These are phyloP conservation scores for Tubosaeta brunneosetosa DNA, from an alignment of 768 basidiomycete species.

Conservation along the genomic window DNA sequence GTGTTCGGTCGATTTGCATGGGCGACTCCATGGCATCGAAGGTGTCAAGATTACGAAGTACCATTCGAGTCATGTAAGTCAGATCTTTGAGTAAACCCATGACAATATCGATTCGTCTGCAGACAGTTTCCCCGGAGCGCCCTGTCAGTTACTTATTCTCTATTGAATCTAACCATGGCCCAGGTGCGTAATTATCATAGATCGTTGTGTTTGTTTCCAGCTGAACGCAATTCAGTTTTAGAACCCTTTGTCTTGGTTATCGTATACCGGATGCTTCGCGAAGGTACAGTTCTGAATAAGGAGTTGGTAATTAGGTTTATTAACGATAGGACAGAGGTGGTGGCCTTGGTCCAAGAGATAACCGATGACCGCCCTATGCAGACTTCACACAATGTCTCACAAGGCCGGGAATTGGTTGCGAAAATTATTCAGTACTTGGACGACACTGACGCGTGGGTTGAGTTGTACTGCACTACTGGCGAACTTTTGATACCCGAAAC, in stretches of 20 bases:
- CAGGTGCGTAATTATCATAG: conserved; percentile 40
- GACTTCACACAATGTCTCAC: conserved; percentile 27
- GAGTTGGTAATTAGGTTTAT: conserved; percentile 2
- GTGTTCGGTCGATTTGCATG: conserved; percentile 50
- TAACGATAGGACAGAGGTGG: conserved; percentile 51
- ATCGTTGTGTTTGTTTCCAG: conserved; percentile 2
- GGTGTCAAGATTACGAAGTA: conserved; percentile 52
- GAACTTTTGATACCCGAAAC: conserved; percentile 55
- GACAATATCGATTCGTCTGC: conserved; percentile 1
- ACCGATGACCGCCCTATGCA: conserved; percentile 42
- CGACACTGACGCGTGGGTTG: conserved; percentile 61
- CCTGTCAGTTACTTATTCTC: conserved; percentile 79
- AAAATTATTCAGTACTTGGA: conserved; percentile 57
- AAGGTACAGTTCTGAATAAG: conserved; percentile 48
- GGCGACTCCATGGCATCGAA: conserved; percentile 39
- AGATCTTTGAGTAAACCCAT: not conserved
- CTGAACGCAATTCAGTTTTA: conserved; percentile 39
- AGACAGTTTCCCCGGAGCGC: conserved; percentile 76
- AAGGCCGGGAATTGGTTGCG: conserved; percentile 43
- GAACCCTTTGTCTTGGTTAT: conserved; percentile 63
- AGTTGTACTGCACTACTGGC: conserved; percentile 65
- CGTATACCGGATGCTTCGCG: conserved; percentile 73
- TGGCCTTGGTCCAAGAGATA: conserved; percentile 50
- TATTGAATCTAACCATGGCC: conserved; percentile 58
- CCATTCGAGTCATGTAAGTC: conserved; percentile 42